phyloP scores from a whole-genome alignment of 257 asterid species.

The Solanum chilense region DNA sequence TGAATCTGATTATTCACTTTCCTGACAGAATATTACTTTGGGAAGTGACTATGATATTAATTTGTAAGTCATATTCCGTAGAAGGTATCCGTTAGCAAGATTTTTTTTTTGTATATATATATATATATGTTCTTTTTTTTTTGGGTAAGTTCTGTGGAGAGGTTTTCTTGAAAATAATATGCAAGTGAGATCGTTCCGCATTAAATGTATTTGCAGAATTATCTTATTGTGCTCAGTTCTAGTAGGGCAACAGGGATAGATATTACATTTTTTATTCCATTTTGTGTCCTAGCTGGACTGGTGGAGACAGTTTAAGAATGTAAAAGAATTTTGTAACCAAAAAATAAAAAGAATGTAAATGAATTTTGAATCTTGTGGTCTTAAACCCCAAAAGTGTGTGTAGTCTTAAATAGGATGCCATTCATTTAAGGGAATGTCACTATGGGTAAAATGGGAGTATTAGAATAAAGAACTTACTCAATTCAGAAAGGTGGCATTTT shows the following conservation, averaged over 20 bases:
- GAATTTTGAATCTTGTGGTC: neutral
- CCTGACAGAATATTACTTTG: neutral
- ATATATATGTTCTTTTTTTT: neutral
- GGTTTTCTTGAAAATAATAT: neutral
- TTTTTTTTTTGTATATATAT: neutral
- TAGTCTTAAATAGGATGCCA: neutral
- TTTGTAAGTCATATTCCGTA: neutral
- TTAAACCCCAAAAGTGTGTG: neutral
- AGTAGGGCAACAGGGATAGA: neutral
- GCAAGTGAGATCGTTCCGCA: neutral
- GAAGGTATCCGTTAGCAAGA: neutral
- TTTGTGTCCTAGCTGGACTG: neutral
- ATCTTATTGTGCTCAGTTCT: neutral
- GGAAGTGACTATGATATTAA: neutral
- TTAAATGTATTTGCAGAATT: neutral
- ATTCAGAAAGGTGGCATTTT: neutral
- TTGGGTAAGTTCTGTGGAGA: neutral
- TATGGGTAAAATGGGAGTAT: neutral
- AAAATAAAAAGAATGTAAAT: neutral
- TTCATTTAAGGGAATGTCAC: neutral
- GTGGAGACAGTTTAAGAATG: neutral
- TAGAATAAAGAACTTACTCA: neutral
- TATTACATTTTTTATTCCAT: neutral
- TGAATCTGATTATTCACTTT: neutral
- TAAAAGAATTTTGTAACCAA: neutral